phyloP scores from a whole-genome alignment of 1,139 yeast species.

The Taiozyma sp. region DNA sequence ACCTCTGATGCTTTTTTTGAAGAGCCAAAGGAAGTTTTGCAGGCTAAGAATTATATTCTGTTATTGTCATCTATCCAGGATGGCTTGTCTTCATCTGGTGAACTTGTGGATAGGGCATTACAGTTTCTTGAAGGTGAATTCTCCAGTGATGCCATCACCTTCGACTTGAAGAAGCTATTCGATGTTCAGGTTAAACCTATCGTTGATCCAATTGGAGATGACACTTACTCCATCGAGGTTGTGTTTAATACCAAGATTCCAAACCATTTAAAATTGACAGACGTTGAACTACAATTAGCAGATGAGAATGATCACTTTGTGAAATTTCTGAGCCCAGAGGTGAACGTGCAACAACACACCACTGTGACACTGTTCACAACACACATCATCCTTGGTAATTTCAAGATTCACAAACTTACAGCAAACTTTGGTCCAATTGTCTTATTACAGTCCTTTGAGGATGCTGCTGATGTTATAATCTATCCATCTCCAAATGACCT shows the following conservation, averaged over 20 bases:
- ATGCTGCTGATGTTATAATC: conserved; percentile 1
- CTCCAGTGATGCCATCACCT: conserved; percentile 4
- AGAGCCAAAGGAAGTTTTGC: conserved; percentile 4
- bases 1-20: conserved; percentile 14
- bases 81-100: background rate
- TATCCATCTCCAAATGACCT: conserved; percentile 13
- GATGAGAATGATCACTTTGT: conserved; percentile 7
- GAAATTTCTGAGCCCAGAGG: conserved; percentile 2
- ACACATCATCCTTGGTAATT: conserved; percentile 20
- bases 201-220: conserved; percentile 1
- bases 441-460: conserved; percentile 21
- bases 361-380: conserved; percentile 3
- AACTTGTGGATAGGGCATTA: background rate
- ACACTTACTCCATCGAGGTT: conserved; percentile 1
- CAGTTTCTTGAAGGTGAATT: background rate
- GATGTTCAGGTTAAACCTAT: conserved; percentile 3
- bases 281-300: background rate
- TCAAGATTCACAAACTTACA: conserved; percentile 19
- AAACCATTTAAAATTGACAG: background rate
- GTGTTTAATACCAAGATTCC: background rate
- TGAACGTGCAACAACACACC: conserved; percentile 1
- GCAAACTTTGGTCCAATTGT: conserved; percentile 20
- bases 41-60: conserved; percentile 12
- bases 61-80: conserved; percentile 10
- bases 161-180: conserved; percentile 5